A percentile compares a stretch with the other conserved stretches of the same genome.
Evolutionary conservation across 2,329 filamentous ascomycete species (phyloP).

Genomic region (Tolypocladium endophyticum): DNA sequence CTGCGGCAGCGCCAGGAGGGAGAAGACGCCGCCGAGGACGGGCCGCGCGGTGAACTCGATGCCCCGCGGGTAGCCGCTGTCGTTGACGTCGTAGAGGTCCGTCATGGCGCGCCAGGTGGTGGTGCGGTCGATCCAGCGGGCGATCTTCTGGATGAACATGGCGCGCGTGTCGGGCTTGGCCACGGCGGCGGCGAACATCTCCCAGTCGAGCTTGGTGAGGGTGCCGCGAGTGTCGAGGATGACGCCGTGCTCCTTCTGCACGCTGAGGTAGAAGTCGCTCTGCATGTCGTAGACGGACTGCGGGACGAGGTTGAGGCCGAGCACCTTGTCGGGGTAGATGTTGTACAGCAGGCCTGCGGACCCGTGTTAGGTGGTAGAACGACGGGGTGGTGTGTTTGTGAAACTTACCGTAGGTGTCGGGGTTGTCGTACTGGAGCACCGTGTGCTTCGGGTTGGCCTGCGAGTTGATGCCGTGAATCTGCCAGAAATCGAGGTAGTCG

Average conservation of each 20-base stretch:
- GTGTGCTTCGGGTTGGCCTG: slow-evolving; percentile 53
- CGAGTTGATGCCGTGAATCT: slow-evolving; percentile 56
- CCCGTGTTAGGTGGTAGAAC: background rate
- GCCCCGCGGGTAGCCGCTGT: slow-evolving; percentile 51
- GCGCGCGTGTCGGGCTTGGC: slow-evolving; percentile 47
- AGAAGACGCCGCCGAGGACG: slow-evolving; percentile 72
- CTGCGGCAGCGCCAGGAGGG: slow-evolving; percentile 52
- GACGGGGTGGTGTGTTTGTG: background rate
- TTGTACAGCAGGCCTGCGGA: slow-evolving; percentile 52
- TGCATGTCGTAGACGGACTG: slow-evolving; percentile 67
- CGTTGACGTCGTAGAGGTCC: slow-evolving; percentile 63
- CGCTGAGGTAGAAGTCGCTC: slow-evolving; percentile 62
- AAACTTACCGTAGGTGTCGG: slow-evolving; percentile 28
- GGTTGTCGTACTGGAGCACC: slow-evolving; percentile 68
- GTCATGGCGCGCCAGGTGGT: slow-evolving; percentile 60
- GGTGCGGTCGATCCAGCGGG: slow-evolving; percentile 67
- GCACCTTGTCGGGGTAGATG: slow-evolving; percentile 66
- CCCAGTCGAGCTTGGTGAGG: slow-evolving; percentile 83
- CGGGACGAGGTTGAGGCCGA: slow-evolving; percentile 69
- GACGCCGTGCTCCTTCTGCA: slow-evolving; percentile 67
- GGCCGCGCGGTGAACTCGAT: slow-evolving; percentile 67
- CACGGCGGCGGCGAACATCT: slow-evolving; percentile 74
- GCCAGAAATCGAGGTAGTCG: slow-evolving; percentile 64
- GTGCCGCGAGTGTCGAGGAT: slow-evolving; percentile 72
- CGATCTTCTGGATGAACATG: slow-evolving; percentile 58